Percentiles rank a stretch among this genome's conserved stretches.
phyloP scores from a whole-genome alignment of 441 rosid species.

The Monsonia emarginata region DNA sequence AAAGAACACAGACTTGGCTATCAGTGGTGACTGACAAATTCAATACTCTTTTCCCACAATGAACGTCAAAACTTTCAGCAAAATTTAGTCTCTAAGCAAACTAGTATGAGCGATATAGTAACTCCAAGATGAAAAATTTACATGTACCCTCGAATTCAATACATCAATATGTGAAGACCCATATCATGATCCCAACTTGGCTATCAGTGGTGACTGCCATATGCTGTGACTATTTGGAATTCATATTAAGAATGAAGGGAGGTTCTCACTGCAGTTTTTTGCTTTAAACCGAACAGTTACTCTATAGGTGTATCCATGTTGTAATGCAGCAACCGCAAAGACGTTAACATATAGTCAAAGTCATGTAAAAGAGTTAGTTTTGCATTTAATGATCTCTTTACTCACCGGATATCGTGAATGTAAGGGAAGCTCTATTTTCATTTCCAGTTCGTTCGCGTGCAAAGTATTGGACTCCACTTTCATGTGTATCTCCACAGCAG shows the following conservation, averaged over 20 bases:
- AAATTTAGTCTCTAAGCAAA: neutral
- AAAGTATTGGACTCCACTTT: conserved; percentile 23
- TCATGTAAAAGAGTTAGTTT: neutral
- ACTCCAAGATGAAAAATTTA: neutral
- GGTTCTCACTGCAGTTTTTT: neutral
- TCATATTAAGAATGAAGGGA: no score
- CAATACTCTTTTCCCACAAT: neutral
- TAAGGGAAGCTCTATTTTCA: conserved; percentile 52
- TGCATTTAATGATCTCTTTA: conserved; percentile 5
- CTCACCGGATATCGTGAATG: conserved; percentile 78
- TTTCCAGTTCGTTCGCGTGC: conserved; percentile 29
- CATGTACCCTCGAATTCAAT: neutral
- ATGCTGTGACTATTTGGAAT: no score
- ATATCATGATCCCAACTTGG: no score
- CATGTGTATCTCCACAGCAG: conserved; percentile 66
- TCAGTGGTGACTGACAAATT: no score
- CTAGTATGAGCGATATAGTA: neutral
- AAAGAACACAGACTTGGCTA: neutral
- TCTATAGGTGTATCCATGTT: neutral
- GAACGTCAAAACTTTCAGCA: neutral
- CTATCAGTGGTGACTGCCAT: no score
- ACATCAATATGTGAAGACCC: no score
- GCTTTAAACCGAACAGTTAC: neutral
- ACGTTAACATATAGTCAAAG: no score
- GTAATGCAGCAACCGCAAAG: no score